These are phyloP conservation scores for Kwoniella shivajii DNA, from an alignment of 1,284 basidiomycete genomes.

Conservation along the genomic window DNA sequence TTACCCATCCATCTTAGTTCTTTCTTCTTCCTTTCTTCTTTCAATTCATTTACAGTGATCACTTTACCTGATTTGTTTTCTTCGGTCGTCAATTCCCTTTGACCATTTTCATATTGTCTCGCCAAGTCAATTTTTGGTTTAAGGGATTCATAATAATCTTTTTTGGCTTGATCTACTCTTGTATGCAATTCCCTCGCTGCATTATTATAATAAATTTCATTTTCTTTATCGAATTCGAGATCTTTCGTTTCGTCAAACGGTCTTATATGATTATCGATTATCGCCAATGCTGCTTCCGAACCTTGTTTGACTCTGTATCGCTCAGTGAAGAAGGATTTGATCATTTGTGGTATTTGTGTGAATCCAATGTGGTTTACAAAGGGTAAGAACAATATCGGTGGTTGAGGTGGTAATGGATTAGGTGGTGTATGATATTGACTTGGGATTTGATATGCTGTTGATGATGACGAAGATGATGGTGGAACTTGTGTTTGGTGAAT, in stretches of 20 bases:
- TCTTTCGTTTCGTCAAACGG: conserved; percentile 63
- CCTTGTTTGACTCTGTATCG: conserved; percentile 76
- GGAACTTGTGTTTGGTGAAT: conserved; percentile 2
- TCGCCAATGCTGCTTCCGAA: conserved; percentile 75
- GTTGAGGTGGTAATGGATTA: conserved; percentile 68
- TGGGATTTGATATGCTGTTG: conserved; percentile 40
- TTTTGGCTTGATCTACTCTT: conserved; percentile 69
- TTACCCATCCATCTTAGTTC: conserved; percentile 81
- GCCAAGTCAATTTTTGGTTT: conserved; percentile 70
- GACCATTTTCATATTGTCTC: conserved; percentile 72
- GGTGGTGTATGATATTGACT: conserved; percentile 59
- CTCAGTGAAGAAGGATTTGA: conserved; percentile 90
- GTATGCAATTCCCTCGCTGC: conserved; percentile 64
- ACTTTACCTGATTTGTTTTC: conserved; percentile 69
- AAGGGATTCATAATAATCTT: conserved; percentile 76
- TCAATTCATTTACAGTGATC: conserved; percentile 81
- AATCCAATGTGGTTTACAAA: conserved; percentile 86
- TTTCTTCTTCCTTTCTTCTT: conserved; percentile 71
- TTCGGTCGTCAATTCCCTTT: conserved; percentile 76
- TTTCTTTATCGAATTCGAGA: conserved; percentile 71
- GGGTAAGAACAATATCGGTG: conserved; percentile 83
- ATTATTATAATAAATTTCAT: conserved; percentile 71
- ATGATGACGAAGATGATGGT: conserved; percentile 32
- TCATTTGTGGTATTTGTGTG: conserved; percentile 82
- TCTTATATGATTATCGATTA: conserved; percentile 69